Percentiles rank a stretch among this genome's conserved stretches.
Evolutionary conservation across 2,329 filamentous ascomycete genomes (phyloP).

Genomic region (Cercospora sojina): DNA sequence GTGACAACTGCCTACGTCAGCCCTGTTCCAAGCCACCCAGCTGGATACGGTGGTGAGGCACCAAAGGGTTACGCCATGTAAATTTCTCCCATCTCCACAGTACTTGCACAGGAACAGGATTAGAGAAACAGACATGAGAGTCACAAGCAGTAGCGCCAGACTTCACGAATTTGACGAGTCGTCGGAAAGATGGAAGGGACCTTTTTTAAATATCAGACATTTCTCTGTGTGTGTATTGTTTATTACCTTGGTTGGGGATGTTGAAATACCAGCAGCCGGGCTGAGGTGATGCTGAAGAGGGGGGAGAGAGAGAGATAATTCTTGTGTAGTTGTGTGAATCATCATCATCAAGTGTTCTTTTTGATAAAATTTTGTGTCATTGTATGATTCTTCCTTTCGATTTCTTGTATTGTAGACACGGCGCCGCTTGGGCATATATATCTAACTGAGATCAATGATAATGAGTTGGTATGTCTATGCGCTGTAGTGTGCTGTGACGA

Average conservation of each 20-base stretch:
- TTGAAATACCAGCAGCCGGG: background rate
- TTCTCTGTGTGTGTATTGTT: background rate
- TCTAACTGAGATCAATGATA: background rate
- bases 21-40: background rate
- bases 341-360: background rate
- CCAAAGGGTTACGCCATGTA: background rate
- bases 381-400: background rate
- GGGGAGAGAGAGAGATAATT: background rate
- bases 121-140: background rate
- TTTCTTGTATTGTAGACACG: background rate
- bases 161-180: slow-evolving; percentile 21
- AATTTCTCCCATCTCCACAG: background rate
- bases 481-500: no score
- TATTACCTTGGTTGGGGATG: background rate
- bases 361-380: background rate
- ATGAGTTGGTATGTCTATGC: background rate
- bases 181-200: background rate
- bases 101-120: background rate
- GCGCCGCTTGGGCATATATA: no score
- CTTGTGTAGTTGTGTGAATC: background rate
- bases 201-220: background rate
- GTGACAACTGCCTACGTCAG: slow-evolving; percentile 20
- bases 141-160: slow-evolving; percentile 8
- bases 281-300: background rate
- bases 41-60: slow-evolving; percentile 4